Percentiles rank a stretch among this genome's conserved stretches.
phyloP scores from a whole-genome alignment of 306 rosid species.

The Trifolium fragiferum region DNA sequence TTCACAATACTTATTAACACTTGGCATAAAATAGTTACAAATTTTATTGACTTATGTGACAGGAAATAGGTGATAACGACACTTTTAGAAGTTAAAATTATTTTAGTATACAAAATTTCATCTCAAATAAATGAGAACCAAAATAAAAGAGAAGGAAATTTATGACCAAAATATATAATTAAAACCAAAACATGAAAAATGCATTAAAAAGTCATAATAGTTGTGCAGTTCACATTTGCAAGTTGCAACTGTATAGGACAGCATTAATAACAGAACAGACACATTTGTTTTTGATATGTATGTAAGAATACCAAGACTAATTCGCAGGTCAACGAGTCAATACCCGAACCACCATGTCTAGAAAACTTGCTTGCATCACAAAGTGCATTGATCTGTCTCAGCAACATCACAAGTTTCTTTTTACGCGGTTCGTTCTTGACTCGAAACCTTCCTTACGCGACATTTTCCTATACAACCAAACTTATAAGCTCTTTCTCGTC shows the following conservation, averaged over 20 bases:
- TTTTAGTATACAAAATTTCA: not conserved
- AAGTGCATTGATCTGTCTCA: not conserved
- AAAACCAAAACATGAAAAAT: constrained; percentile 2
- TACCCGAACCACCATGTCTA: constrained; percentile 85
- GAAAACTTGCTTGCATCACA: constrained; percentile 3
- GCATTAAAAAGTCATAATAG: constrained; percentile 31
- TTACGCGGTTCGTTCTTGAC: constrained; percentile 98
- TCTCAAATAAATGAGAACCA: not conserved
- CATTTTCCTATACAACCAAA: constrained; percentile 41
- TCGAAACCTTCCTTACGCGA: constrained; percentile 61
- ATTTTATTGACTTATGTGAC: not conserved
- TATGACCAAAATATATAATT: not conserved
- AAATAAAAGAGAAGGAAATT: not conserved
- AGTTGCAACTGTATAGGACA: constrained; percentile 10
- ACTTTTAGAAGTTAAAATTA: not conserved
- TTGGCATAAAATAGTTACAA: not conserved
- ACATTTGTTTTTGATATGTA: constrained; percentile 3
- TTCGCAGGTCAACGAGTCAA: constrained; percentile 81
- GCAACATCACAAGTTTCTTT: constrained; percentile 10
- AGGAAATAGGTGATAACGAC: not conserved
- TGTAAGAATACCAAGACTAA: constrained; percentile 37
- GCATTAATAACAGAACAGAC: not conserved
- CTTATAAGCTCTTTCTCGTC: constrained; percentile 10
- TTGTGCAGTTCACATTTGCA: constrained; percentile 28
- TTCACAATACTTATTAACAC: not conserved